Evolutionary conservation across 352 stramenopile species (phyloP), one percentile per base, ranked within the genome.

Genomic region (Pilasporangium apinafurcum): DNA sequence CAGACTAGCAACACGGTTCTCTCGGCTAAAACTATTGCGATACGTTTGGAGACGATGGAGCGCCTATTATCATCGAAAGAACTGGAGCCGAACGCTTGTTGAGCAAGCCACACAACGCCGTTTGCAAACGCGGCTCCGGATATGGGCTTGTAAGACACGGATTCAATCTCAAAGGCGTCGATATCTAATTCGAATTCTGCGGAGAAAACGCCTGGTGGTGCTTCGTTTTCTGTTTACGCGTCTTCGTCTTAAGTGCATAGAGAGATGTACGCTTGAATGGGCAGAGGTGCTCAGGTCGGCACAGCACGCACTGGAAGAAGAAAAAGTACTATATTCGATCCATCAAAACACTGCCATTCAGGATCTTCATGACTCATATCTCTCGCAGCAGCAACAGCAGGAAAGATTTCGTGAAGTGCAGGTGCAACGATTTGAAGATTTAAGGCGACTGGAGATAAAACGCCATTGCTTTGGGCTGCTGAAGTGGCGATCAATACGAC

Each of bases 241-340:
- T 0, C 43, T 76, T 4, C 57, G 65, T 8, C 12, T 82, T 32
- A 53, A 58, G 14, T 70, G 65, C 28, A 30, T 62, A 0, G 52
- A 74, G 30, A 53, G 51, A 8, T 50, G 37, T 30, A 39, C 59
- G 17, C 26, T 55, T 6, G 61, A 77, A 21, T 83, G 69, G 69
- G 37, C 54, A 1, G 42, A 62, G 16, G 59, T 68, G 7, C 59
- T 80, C n/a, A 61, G 62, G 29, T 31, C 60, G 10, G 61, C 69
- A 1, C 64, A 66, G 8, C 8, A 34, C 2, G 64, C 66, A 4
- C 56, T 83, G 38, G 61, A 80, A 30, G 69, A 83, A 43, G 66
- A 83, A 51, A 56, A 51, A 18, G 47, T 42, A 13, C 47, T 68
- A 18, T 57, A 68, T 43, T 28, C 54, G 16, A 35, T 74, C 16